Evolutionary conservation across 2,329 filamentous ascomycete species (phyloP).

Genomic region (Chaetomium strumarium): DNA sequence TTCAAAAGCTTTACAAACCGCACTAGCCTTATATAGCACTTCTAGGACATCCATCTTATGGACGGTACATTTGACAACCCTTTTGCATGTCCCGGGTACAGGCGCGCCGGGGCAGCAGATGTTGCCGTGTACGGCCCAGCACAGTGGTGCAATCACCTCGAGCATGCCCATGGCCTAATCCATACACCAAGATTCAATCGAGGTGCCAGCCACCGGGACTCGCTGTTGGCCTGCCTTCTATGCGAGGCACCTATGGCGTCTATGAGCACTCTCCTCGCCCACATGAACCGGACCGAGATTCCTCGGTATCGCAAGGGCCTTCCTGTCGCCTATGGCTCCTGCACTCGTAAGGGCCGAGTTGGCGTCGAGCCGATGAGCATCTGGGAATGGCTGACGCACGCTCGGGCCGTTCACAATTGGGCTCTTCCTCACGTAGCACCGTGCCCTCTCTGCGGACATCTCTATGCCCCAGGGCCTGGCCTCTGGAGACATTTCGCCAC

Average conservation of each 20-base stretch:
- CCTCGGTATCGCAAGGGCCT: conserved; percentile 10
- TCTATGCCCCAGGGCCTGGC: conserved; percentile 4
- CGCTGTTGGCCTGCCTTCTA: conserved; percentile 10
- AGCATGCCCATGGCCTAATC: conserved; percentile 12
- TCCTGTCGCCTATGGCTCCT: conserved; percentile 6
- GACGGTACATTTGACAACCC: conserved; percentile 13
- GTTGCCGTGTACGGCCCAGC: conserved; percentile 6
- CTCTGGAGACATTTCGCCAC: conserved; percentile 9
- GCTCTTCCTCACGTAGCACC: conserved; percentile 5
- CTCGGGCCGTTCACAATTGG: conserved; percentile 7
- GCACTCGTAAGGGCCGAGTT: conserved; percentile 11
- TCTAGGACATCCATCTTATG: conserved; percentile 7
- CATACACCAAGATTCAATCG: conserved; percentile 12
- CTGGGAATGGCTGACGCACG: conserved; percentile 11
- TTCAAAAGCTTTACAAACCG: conserved; percentile 3
- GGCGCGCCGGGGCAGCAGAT: conserved; percentile 6
- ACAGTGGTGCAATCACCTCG: conserved; percentile 11
- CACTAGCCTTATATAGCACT: conserved; percentile 10
- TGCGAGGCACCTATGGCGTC: conserved; percentile 9
- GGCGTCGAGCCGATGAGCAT: conserved; percentile 10
- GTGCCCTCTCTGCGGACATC: conserved; percentile 11
- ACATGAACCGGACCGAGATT: conserved; percentile 13
- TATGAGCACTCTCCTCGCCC: conserved; percentile 10
- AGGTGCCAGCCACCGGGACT: conserved; percentile 8
- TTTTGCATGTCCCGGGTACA: conserved; percentile 9